Evolutionary conservation across 2,329 filamentous ascomycete genomes (phyloP).

Genomic region (Arthrobotrys iridis): DNA sequence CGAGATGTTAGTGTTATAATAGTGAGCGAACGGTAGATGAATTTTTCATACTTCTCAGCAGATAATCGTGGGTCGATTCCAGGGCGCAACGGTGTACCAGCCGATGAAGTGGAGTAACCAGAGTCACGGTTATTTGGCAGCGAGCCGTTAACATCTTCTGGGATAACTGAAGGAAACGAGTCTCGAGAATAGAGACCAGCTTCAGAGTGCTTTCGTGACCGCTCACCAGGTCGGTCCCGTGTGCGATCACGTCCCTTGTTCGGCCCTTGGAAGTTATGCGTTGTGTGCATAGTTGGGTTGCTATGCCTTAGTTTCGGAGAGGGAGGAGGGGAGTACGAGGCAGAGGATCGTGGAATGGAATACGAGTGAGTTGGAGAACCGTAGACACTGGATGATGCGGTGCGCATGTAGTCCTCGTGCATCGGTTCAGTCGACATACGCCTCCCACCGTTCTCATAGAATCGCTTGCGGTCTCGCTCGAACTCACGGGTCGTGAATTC

Average conservation of each 20-base stretch:
- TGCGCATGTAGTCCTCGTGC: conserved; percentile 37
- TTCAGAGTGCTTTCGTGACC: conserved; percentile 46
- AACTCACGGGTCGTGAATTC: conserved; percentile 46
- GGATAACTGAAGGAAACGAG: conserved; percentile 42
- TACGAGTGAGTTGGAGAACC: conserved; percentile 46
- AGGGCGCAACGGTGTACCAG: conserved; percentile 29
- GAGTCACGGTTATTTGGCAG: conserved; percentile 50
- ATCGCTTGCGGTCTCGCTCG: conserved; percentile 9
- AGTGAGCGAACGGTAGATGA: background rate
- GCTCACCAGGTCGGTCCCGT: conserved; percentile 44
- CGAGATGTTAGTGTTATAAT: conserved; percentile 9
- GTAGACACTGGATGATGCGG: conserved; percentile 24
- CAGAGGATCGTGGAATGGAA: conserved; percentile 30
- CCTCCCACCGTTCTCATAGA: conserved; percentile 17
- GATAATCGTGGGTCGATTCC: conserved; percentile 25
- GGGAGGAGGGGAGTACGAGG: conserved; percentile 38
- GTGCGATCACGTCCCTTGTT: conserved; percentile 50
- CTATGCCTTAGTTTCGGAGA: conserved; percentile 47
- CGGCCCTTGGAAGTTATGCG: conserved; percentile 31
- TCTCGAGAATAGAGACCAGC: conserved; percentile 43
- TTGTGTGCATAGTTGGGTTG: conserved; percentile 41
- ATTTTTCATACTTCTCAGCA: conserved; percentile 45
- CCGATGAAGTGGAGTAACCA: conserved; percentile 46
- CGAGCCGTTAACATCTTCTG: conserved; percentile 45
- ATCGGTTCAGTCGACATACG: conserved; percentile 41